These are phyloP conservation scores for Vigna nakashimae DNA, from an alignment of 306 rosid species.

Conservation along the genomic window DNA sequence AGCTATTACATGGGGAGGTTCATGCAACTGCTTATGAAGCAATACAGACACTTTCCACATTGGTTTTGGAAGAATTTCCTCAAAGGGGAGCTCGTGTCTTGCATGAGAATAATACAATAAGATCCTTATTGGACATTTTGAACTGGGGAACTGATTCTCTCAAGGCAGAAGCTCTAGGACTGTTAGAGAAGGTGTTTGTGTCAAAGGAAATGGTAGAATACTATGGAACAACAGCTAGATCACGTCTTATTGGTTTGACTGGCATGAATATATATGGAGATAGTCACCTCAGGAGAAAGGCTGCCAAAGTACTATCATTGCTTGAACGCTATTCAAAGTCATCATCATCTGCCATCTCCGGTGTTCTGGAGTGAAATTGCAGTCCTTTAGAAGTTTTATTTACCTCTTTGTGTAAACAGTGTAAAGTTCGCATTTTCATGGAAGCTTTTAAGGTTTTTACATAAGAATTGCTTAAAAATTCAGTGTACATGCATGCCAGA, in stretches of 20 bases:
- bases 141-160: constrained; percentile 75
- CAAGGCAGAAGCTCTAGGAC: constrained; percentile 70
- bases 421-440: background rate
- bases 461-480: constrained; percentile 1
- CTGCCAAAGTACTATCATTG: constrained; percentile 64
- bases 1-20: constrained; percentile 64
- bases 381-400: background rate
- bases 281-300: constrained; percentile 63
- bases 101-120: constrained; percentile 65
- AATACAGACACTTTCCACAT: constrained; percentile 76
- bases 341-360: constrained; percentile 63
- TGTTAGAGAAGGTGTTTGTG: constrained; percentile 72
- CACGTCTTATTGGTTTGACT: constrained; percentile 57
- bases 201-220: constrained; percentile 74
- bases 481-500: background rate
- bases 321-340: constrained; percentile 79
- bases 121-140: constrained; percentile 62
- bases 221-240: constrained; percentile 63
- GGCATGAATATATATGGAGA: constrained; percentile 59
- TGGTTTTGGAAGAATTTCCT: constrained; percentile 66
- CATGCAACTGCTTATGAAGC: constrained; percentile 80
- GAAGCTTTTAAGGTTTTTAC: no score
- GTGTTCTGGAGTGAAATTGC: constrained; percentile 47
- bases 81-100: constrained; percentile 73
- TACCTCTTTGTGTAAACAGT: background rate